phyloP scores from a whole-genome alignment of 495 filamentous ascomycete genomes.

The Daldinia vernicosa region DNA sequence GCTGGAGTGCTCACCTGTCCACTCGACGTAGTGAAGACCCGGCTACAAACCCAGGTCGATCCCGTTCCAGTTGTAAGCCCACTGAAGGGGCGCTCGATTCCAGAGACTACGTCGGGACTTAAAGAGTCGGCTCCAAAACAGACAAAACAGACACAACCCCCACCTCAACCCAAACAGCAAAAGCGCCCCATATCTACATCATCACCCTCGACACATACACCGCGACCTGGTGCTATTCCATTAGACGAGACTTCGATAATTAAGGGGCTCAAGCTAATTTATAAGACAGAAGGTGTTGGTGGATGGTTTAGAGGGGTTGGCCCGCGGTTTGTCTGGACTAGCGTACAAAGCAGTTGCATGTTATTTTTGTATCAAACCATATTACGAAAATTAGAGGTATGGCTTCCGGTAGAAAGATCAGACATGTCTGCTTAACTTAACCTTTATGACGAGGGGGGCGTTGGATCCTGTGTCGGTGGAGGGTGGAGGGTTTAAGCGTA shows the following conservation, averaged over 20 bases:
- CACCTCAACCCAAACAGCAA: slow-evolving; percentile 53
- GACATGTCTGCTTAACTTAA: slow-evolving; percentile 32
- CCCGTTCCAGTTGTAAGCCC: slow-evolving; percentile 41
- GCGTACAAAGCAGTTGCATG: slow-evolving; percentile 96
- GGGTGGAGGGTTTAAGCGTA: slow-evolving; percentile 9
- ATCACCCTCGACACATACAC: slow-evolving; percentile 80
- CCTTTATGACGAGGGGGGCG: background rate
- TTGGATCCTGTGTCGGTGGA: slow-evolving; percentile 10
- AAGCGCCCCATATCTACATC: slow-evolving; percentile 83
- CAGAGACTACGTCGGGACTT: slow-evolving; percentile 25
- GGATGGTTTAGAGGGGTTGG: slow-evolving; percentile 97
- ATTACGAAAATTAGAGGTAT: slow-evolving; percentile 74
- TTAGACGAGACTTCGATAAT: slow-evolving; percentile 89
- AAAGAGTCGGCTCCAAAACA: slow-evolving; percentile 38
- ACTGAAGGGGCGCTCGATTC: slow-evolving; percentile 33
- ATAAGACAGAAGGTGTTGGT: slow-evolving; percentile 82
- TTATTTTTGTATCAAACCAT: slow-evolving; percentile 93
- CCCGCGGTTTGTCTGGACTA: slow-evolving; percentile 95
- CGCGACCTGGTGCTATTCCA: slow-evolving; percentile 74
- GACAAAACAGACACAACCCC: slow-evolving; percentile 30
- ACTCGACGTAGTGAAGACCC: slow-evolving; percentile 95
- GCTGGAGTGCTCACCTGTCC: slow-evolving; percentile 95
- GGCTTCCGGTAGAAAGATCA: slow-evolving; percentile 51
- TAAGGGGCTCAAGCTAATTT: slow-evolving; percentile 85
- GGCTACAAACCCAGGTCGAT: slow-evolving; percentile 94